Percentiles rank a stretch among this genome's conserved stretches.
phyloP scores from a whole-genome alignment of 176 grass and related monocot species.

The Oryza glaberrima region DNA sequence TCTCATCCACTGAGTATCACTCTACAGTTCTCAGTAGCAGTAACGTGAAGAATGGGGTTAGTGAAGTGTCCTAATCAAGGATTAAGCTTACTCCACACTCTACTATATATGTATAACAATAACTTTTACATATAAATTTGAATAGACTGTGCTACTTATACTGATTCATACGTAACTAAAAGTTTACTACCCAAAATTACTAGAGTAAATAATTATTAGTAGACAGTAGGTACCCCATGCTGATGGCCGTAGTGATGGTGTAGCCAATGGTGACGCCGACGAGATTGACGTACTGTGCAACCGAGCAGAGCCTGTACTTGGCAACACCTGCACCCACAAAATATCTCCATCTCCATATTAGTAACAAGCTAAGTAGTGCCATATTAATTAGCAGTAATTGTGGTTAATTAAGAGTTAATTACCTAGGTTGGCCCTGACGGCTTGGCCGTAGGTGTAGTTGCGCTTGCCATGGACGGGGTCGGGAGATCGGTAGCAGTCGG shows the following conservation, averaged over 20 bases:
- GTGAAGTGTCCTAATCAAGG: background rate
- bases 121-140: too few relatives aligned
- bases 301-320: conserved; percentile 63
- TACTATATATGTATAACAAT: too few relatives aligned
- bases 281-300: conserved; percentile 90
- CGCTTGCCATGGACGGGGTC: conserved; percentile 76
- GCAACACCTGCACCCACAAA: conserved; percentile 49
- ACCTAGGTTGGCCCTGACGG: conserved; percentile 75
- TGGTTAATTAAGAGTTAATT: background rate
- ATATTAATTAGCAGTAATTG: background rate
- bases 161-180: too few relatives aligned
- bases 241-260: conserved; percentile 94
- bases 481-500: conserved; percentile 78
- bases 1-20: background rate
- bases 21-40: background rate
- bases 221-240: conserved; percentile 68
- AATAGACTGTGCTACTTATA: too few relatives aligned
- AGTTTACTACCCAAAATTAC: too few relatives aligned
- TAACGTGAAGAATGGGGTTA: background rate
- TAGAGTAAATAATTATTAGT: too few relatives aligned
- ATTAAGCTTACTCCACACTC: background rate
- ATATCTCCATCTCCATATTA: background rate
- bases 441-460: conserved; percentile 80
- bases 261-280: conserved; percentile 86
- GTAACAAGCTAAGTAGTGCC: too few relatives aligned